Evolutionary conservation across 148 eudicot genomes (phyloP).

Genomic region (Cornus suecica): DNA sequence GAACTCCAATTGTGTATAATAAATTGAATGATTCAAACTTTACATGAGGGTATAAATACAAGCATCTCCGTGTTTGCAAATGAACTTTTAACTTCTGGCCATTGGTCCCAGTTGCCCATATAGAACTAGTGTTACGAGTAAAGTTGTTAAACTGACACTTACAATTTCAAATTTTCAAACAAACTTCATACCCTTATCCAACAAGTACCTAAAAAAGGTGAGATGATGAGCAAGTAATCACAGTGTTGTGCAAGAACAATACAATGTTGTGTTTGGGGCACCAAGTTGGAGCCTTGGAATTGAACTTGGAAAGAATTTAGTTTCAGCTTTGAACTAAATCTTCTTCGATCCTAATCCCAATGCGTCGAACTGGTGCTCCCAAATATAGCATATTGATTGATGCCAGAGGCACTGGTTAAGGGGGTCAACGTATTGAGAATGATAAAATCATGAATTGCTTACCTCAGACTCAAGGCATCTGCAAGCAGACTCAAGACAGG

Average conservation of each 20-base stretch:
- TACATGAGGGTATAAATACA: not conserved
- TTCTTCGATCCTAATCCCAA: too few relatives aligned
- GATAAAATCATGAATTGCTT: slow-evolving; percentile 4
- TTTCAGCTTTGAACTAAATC: too few relatives aligned
- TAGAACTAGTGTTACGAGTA: not conserved
- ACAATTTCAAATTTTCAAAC: not conserved
- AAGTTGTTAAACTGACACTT: too few relatives aligned
- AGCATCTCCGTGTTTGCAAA: not conserved
- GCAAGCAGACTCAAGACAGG: slow-evolving; percentile 60
- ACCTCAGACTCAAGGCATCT: slow-evolving; percentile 60
- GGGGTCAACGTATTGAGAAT: not conserved
- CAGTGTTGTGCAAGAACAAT: not conserved
- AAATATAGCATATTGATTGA: not conserved
- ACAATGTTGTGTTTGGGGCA: not conserved
- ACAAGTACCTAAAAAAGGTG: not conserved
- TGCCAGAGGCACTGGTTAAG: not conserved
- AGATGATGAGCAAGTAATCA: not conserved
- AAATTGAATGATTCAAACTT: not conserved
- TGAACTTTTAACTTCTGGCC: not conserved
- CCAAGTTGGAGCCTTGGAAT: not conserved
- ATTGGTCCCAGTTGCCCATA: not conserved
- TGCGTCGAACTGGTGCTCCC: too few relatives aligned
- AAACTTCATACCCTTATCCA: not conserved
- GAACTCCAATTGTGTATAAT: not conserved
- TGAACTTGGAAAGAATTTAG: too few relatives aligned